Conservation (phyloP, 371 early-diverging fungal genomes). For the Syncephalis fuscata region DNA sequence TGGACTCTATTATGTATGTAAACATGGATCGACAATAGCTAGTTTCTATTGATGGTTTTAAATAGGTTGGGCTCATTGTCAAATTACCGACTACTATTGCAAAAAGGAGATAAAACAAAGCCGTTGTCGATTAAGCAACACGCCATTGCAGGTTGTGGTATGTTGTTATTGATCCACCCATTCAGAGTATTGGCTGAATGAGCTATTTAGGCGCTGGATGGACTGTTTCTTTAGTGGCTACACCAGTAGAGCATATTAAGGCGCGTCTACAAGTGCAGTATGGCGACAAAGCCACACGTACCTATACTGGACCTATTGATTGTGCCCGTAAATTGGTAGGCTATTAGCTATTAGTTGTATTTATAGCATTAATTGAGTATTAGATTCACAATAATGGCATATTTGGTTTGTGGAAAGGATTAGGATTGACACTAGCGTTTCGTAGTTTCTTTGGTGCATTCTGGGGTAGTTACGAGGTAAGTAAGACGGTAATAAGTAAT, state of each 20-base stretch:
- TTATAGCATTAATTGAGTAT: too few relatives aligned
- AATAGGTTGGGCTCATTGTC: conserved; percentile 71
- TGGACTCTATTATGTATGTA: conserved; percentile 45
- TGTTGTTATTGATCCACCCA: too few relatives aligned
- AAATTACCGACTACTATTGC: conserved; percentile 52
- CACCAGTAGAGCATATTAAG: conserved; percentile 76
- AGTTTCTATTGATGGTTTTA: too few relatives aligned
- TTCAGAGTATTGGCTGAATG: neutral
- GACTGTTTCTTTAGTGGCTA: conserved; percentile 79
- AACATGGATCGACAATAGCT: neutral
- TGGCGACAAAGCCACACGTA: conserved; percentile 32
- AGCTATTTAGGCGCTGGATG: conserved; percentile 53
- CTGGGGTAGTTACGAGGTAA: conserved; percentile 73
- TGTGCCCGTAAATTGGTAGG: conserved; percentile 39
- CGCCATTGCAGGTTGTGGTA: conserved; percentile 49
- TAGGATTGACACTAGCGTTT: conserved; percentile 65
- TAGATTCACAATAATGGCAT: conserved; percentile 55
- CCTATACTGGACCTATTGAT: conserved; percentile 74
- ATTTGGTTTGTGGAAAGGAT: conserved; percentile 66
- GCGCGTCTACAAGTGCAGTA: conserved; percentile 86
- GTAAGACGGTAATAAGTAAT: neutral
- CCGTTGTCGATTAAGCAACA: conserved; percentile 20
- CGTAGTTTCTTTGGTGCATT: conserved; percentile 78
- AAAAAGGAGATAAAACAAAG: conserved; percentile 41
- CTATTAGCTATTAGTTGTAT: too few relatives aligned